Base-by-base conservation (phyloP, 1,139 yeast species). In the Lizanozyma gosingica region DNA sequence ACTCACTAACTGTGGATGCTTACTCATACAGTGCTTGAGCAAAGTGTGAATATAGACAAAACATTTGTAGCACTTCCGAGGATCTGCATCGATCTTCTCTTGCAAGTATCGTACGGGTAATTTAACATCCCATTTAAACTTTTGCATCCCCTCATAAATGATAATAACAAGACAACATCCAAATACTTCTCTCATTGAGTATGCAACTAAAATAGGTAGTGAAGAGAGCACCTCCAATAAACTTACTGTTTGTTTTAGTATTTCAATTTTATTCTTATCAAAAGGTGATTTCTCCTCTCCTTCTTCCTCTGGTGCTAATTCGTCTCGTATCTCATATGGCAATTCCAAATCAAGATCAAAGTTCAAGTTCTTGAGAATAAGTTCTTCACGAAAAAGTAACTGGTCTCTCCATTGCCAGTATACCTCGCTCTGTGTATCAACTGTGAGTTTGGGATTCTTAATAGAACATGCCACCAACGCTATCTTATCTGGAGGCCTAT, bases 331-430 rank as follows among this genome's bases (percentile, higher is more conserved):
- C 17, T 54, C 54, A 49, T 70, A 70, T 1, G 76, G 76, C 38
- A 67, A 59, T 4, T 59, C 63, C 4, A 67, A 45, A 42, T 60
- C 60, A 40, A 70, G 53, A 45, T 70, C 75, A 42, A 70, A 70
- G 42, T 67, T 66, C 37, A 70, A 55, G 34, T 60, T 56, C 46
- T 64, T 62, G 35, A 70, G 52, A 8, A 70, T 59, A 35, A 70
- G 52, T 50, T 70, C 76, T 46, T 70, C 76, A 34, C 76, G 50
- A 45, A 60, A 70, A 38, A 70, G 51, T 3, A 70, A 49, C 50
- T 70, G 75, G 50, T 70, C 75, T 35, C 73, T 48, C 75, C 75
- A 70, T 39, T 60, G 58, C 75, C 76, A 70, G 47, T 66, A 70
- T 39, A 60, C 46, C 36, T 63, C 65, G 44, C 65, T 64, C 35